Conservation (phyloP, 2,329 filamentous ascomycete genomes). For the Fusarium agapanthi region DNA sequence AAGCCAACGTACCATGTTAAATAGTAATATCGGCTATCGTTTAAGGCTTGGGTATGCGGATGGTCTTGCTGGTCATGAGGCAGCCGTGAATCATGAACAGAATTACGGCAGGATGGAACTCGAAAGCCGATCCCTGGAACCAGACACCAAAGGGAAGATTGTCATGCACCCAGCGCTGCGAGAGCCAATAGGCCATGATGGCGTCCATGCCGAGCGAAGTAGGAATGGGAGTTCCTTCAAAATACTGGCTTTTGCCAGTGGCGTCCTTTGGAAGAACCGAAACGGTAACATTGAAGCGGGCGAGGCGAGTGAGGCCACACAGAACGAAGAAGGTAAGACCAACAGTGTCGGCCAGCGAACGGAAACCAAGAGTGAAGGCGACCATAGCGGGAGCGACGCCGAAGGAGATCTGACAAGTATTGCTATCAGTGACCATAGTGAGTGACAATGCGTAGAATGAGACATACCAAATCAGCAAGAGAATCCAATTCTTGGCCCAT, state of each 20-base stretch:
- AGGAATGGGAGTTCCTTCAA: constrained; percentile 96
- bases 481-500: constrained; percentile 99
- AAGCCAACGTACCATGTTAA: constrained; percentile 23
- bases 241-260: constrained; percentile 90
- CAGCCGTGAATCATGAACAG: constrained; percentile 91
- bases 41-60: constrained; percentile 91
- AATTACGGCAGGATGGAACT: constrained; percentile 84
- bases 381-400: constrained; percentile 88
- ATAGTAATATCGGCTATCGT: constrained; percentile 9
- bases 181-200: constrained; percentile 90
- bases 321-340: constrained; percentile 89
- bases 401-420: constrained; percentile 80
- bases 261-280: constrained; percentile 89
- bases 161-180: constrained; percentile 79
- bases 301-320: constrained; percentile 90
- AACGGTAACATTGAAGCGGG: constrained; percentile 97
- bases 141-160: constrained; percentile 79
- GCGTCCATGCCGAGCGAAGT: constrained; percentile 83
- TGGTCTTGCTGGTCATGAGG: constrained; percentile 93
- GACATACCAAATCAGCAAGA: constrained; percentile 85
- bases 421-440: constrained; percentile 11
- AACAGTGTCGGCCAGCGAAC: constrained; percentile 83
- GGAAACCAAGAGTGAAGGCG: constrained; percentile 89
- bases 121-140: constrained; percentile 72
- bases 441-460: neutral